Evolutionary conservation across 306 rosid genomes (phyloP).

Genomic region (Vigna reflexopilosa): DNA sequence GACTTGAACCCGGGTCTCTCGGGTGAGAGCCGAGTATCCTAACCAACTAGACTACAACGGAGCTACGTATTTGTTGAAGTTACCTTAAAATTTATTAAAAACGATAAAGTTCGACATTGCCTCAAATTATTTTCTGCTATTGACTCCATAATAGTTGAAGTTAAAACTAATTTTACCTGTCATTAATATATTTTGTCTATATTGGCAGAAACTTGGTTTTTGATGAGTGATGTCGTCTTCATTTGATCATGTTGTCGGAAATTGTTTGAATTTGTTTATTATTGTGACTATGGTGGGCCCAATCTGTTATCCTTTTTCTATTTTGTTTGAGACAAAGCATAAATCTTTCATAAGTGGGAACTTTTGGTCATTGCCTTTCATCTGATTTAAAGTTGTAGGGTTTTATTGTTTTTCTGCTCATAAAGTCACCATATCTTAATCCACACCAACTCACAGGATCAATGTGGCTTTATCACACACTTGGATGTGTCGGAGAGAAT

Average conservation of each 20-base stretch:
- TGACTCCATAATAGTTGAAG: background rate
- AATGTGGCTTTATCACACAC: constrained; percentile 45
- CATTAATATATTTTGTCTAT: background rate
- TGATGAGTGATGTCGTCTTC: background rate
- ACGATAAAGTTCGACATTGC: too few species aligned
- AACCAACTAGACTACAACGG: constrained; percentile 55
- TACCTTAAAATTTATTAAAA: too few species aligned
- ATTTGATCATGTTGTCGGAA: background rate
- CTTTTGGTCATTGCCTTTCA: constrained; percentile 13
- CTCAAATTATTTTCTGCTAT: too few species aligned
- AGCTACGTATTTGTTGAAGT: fast-evolving
- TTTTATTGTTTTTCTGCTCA: background rate
- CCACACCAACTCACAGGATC: constrained; percentile 35
- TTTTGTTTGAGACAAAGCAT: background rate
- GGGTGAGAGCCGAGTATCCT: constrained; percentile 52
- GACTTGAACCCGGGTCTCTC: constrained; percentile 48
- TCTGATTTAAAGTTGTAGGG: background rate
- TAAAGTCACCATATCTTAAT: constrained; percentile 20
- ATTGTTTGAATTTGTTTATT: background rate
- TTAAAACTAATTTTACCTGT: background rate
- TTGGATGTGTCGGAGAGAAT: constrained; percentile 48
- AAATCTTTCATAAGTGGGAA: constrained; percentile 9
- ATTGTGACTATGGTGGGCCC: constrained; percentile 6
- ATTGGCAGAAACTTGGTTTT: background rate
- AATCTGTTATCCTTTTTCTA: background rate